Base-by-base conservation (phyloP, 495 filamentous ascomycete species). In the Neurospora sp. region DNA sequence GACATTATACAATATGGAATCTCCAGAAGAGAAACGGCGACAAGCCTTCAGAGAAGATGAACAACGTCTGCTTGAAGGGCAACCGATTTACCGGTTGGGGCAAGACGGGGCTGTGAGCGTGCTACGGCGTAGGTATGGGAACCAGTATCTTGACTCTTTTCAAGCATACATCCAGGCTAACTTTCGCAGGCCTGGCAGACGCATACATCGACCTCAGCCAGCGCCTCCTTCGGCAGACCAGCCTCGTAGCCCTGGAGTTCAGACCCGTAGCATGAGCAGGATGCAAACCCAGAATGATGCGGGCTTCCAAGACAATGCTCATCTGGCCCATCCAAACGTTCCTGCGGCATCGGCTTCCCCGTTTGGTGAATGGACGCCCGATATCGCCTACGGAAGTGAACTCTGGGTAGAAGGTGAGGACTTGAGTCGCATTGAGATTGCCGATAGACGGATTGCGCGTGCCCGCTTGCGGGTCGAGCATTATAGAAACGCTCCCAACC, bases 391-490 rank as follows among this genome's bases (percentile, higher is more conserved):
- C 4, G 78, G 78, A 1, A 71, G 73, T 31, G 71, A 74, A 6
- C 78, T 81, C 39, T 77, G 71, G 69, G 39, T 78, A 18, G 65
- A 73, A 2, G 81, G 82, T 8, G 81, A 84, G 61, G 82, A 84
- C 39, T 71, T 81, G 37, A 84, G 77, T 39, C 74, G 74, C 22
- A 83, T 85, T 31, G 77, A 84, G 71, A 69, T 77, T 18, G 83
- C 82, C 27, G 76, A 83, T 53, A 76, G 83, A 20, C 78, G 80
- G 72, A 78, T 85, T 20, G 77, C 78, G 31, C 83, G 81, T 22
- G 76, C 78, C 8, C 76, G 77, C 9, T 77, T 80, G 38, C 80
- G 81, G 72, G 71, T 78, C 8, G 71, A 75, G 9, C 71, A 80
- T 65, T 80, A 84, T 38, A 42, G 69, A 39, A 71, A 48, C 0